Evolutionary conservation across 371 early-diverging fungal genomes (phyloP), one percentile per base, ranked within the genome.

Genomic region (Gilbertella persicaria): DNA sequence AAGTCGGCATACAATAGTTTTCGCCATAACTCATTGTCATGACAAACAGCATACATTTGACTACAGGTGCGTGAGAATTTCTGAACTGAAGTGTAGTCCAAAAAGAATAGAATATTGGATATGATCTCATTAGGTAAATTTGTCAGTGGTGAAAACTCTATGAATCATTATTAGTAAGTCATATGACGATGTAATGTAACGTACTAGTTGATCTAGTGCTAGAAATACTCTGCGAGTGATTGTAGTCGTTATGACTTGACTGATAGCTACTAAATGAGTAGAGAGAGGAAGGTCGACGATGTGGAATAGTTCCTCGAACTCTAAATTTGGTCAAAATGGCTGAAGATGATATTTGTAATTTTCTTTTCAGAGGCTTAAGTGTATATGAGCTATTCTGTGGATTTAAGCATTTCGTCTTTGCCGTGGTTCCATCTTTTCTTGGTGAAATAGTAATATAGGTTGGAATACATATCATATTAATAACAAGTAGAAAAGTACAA

Each of bases 111-210:
- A 1, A 73, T 49, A 13, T 50, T 50, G 4, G 55, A 67, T 3
- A 73, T 21, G 12, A 73, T 33, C 47, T 73, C 73, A 28, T 41
- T 42, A 13, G 73, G 73, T 13, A 73, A 37, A 12, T 30, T 47
- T 13, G n/a, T 7, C 12, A 52, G 17, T 16, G 38, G 16, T 37
- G 28, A 20, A 24, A 20, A 45, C 16, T 36, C 14, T 26, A 38
- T 8, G 29, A 5, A 14, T 17, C 2, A 35, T 49, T 2, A 12
- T 14, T 14, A 25, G 51, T 0, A 26, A 1, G 3, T 14, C 45
- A 20, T n/a, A 20, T 16, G 30, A 20, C 35, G 17, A 43, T 29
- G 6, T 52, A 24, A 43, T 29, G 14, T 33, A 5, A 47, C 47
- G 23, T 7, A 13, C 14, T 51, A 53, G 45, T 53, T 44, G 53